A percentile compares a stretch with the other conserved stretches of the same genome.
Evolutionary conservation across 164 flowering plant genomes (phyloP).

Genomic region (Echeveria elegans): DNA sequence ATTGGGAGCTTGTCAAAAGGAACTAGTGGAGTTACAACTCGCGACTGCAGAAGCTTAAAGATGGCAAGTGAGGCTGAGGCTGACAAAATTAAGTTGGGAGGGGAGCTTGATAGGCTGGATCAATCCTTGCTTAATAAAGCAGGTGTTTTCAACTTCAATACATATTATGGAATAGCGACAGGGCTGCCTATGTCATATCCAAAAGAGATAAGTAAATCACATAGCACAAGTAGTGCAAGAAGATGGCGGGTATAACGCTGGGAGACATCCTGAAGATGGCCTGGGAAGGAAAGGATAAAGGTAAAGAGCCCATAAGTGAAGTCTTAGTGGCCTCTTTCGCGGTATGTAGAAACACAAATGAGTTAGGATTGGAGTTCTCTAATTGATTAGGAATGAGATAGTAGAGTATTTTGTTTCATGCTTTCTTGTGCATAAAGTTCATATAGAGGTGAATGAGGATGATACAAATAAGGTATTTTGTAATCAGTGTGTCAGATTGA

Average conservation of each 20-base stretch:
- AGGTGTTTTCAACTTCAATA: neutral
- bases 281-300: slow-evolving; percentile 30
- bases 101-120: slow-evolving; percentile 62
- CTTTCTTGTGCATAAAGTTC: neutral
- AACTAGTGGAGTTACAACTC: slow-evolving; percentile 57
- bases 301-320: slow-evolving; percentile 33
- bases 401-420: neutral
- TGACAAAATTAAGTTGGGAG: slow-evolving; percentile 60
- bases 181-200: no score
- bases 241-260: slow-evolving; percentile 23
- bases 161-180: slow-evolving; percentile 63
- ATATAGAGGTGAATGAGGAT: neutral
- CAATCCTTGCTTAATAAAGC: neutral
- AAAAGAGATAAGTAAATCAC: slow-evolving; percentile 22
- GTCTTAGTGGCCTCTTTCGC: slow-evolving; percentile 53
- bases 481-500: neutral
- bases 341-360: slow-evolving; percentile 20
- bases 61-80: slow-evolving; percentile 84
- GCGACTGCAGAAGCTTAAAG: slow-evolving; percentile 61
- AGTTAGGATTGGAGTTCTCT: neutral
- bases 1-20: slow-evolving; percentile 58
- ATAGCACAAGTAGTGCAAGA: slow-evolving; percentile 28
- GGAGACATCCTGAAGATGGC: slow-evolving; percentile 38
- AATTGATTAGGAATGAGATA: neutral
- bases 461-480: neutral